Evolutionary conservation across 495 filamentous ascomycete species (phyloP), one percentile per base, ranked within the genome.

Genomic region (Penicillium desertorum): DNA sequence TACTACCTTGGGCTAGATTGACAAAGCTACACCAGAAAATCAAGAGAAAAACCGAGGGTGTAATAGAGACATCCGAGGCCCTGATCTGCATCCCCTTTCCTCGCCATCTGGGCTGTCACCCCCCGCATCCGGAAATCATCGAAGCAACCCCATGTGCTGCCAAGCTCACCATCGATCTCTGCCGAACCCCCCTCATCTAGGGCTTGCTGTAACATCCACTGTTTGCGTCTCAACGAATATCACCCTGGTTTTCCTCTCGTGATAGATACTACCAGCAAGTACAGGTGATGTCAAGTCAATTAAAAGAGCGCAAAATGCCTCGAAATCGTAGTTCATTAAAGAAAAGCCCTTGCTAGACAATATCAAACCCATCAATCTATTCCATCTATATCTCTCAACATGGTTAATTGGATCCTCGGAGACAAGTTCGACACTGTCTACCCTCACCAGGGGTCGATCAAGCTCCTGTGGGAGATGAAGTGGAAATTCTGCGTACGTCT

Each of bases 391-490:
- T 20, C 43, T 2, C 22, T 59, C 63, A 66, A 36, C 16, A 68
- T 68, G 66, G 45, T 59, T 2, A 57, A 44, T 2, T 76, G 74
- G 74, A 75, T 76, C 29, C 57, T 75, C 17, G 74, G 74, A 44
- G 69, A 72, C 17, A 64, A 61, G 20, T 76, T 76, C 50, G 57
- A 72, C 52, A 66, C 71, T 9, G 67, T 71, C 51, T 75, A 74
- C 63, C 62, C 70, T 45, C 89, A 92, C 68, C 86, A 92, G 62
- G 79, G 85, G n/a, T 85, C 83, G 20, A 86, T 89, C 65, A 76
- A 84, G 68, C 82, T 83, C 34, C 73, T 93, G 42, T 93, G 89
- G 89, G 87, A 91, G 72, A 86, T 85, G 4, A 90, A 90, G 70
- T 93, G 88, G 89, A 85, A 86, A 71, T 79, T 83, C 56, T 85